phyloP scores from a whole-genome alignment of 1,284 basidiomycete species.

The Xerocomus amazonicus region DNA sequence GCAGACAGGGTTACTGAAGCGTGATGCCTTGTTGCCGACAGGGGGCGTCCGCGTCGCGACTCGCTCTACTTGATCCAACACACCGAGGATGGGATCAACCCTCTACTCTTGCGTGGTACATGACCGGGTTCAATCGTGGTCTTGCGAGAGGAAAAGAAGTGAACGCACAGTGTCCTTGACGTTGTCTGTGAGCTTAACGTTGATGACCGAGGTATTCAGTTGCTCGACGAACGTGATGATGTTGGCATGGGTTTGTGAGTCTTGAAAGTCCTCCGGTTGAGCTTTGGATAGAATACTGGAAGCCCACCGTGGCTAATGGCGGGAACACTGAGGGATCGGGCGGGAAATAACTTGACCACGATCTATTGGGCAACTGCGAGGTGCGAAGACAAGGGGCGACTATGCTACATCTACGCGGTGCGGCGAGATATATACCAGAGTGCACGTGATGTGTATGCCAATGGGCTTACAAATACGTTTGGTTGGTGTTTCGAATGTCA shows the following conservation, averaged over 20 bases:
- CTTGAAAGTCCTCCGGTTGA: conserved; percentile 83
- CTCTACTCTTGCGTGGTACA: conserved; percentile 44
- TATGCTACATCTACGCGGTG: too few species aligned
- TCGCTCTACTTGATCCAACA: conserved; percentile 68
- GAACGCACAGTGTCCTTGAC: conserved; percentile 54
- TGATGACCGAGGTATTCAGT: conserved; percentile 77
- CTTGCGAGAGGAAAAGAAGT: conserved; percentile 1
- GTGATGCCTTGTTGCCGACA: conserved; percentile 85
- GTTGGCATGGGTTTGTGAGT: conserved; percentile 66
- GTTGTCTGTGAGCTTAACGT: conserved; percentile 71
- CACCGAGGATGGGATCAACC: conserved; percentile 54
- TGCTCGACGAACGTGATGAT: conserved; percentile 73
- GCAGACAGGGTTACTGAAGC: conserved; percentile 98
- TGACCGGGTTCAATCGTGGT: neutral
- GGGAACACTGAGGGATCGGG: too few species aligned
- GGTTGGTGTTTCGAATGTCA: conserved; percentile 39
- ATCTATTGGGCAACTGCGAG: too few species aligned
- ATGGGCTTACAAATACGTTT: too few species aligned
- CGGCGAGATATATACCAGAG: too few species aligned
- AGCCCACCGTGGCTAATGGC: too few species aligned
- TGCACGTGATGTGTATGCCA: too few species aligned
- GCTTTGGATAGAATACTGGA: conserved; percentile 75
- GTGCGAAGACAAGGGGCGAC: too few species aligned
- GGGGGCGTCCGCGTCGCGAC: conserved; percentile 75
- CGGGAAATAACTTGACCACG: too few species aligned